Base-by-base conservation (phyloP, 495 filamentous ascomycete genomes). In the Aspergillus saccharolyticus region DNA sequence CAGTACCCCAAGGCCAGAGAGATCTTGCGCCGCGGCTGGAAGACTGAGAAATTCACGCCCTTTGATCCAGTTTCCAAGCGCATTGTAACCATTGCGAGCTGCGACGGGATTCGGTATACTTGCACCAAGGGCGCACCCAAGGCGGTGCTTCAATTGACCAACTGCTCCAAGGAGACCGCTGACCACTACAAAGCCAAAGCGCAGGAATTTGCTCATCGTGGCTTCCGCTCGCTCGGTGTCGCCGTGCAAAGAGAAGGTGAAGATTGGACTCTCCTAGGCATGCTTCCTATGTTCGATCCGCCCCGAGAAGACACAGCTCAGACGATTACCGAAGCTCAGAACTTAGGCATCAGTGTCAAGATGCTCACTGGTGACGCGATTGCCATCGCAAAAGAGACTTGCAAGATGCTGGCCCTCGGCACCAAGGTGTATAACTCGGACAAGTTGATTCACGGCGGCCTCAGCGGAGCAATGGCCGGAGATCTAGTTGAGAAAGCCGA, bases 61-160 rank as follows among this genome's bases (percentile, higher is more conserved):
- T 89, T 89, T 73, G 86, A 89, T 66, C 86, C 86, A 0, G 85
- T 89, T 42, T 88, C 85, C 53, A 89, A 89, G 72, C 83, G 85
- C 52, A 89, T 89, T 63, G 87, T 86, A 44, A 76, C 82, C 18
- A 68, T 86, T 50, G 83, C 80, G 45, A 74, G 70, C 15, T 82
- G 84, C 64, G 79, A 86, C 64, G 85, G 84, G 30, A 77, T 81
- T 54, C 75, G 72, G 54, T 89, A 85, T 62, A 82, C 79, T 47
- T 88, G 85, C 65, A 85, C 85, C 30, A 89, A 89, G 69, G 86
- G 86, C 52, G 86, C 86, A 2, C 85, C 86, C 8, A 89, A 88
- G 67, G 85, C 86, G 51, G 81, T 89, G 46, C 77, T 89, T n/a
- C 78, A 76, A 57, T 70, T 89, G 43, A 78, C 79, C 2, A 78